phyloP scores from a whole-genome alignment of 2,329 filamentous ascomycete species.

The Beauveria varroae region DNA sequence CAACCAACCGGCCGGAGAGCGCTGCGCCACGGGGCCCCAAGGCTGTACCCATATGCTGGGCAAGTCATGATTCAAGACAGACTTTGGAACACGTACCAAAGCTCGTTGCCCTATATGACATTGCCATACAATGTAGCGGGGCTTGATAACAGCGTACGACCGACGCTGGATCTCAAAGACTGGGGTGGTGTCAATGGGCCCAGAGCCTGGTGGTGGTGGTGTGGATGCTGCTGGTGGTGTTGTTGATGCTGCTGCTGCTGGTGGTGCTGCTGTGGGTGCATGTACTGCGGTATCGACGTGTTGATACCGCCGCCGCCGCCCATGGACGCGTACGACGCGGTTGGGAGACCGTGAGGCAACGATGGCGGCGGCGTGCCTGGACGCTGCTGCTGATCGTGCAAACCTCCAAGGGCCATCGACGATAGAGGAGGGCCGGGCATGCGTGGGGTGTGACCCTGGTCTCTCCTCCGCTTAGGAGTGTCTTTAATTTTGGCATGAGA shows the following conservation, averaged over 20 bases:
- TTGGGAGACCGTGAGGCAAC: conserved; percentile 20
- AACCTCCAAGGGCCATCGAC: conserved; percentile 39
- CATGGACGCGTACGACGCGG: conserved; percentile 18
- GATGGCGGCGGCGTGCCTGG: conserved; percentile 24
- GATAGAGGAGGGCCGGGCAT: conserved; percentile 25
- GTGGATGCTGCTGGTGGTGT: conserved; percentile 13
- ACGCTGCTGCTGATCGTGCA: conserved; percentile 26
- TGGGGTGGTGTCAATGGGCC: conserved; percentile 11
- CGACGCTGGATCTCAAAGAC: conserved; percentile 7
- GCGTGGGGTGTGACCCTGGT: conserved; percentile 45
- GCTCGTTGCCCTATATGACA: conserved; percentile 6
- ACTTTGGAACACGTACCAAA: not conserved
- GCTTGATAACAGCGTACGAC: conserved; percentile 4
- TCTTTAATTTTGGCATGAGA: conserved; percentile 67
- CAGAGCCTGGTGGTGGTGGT: conserved; percentile 18
- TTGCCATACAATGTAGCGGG: conserved; percentile 8
- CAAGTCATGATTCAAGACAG: not conserved
- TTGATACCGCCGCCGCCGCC: conserved; percentile 15
- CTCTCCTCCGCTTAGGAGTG: conserved; percentile 58
- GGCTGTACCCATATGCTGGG: not conserved
- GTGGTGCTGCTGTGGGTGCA: conserved; percentile 20
- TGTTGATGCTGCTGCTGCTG: not conserved
- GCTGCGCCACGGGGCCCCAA: not conserved
- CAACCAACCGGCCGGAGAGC: not conserved
- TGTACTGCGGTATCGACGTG: conserved; percentile 22